Conservation (phyloP, 2,329 filamentous ascomycete genomes). For the Colletotrichum brevisporum region DNA sequence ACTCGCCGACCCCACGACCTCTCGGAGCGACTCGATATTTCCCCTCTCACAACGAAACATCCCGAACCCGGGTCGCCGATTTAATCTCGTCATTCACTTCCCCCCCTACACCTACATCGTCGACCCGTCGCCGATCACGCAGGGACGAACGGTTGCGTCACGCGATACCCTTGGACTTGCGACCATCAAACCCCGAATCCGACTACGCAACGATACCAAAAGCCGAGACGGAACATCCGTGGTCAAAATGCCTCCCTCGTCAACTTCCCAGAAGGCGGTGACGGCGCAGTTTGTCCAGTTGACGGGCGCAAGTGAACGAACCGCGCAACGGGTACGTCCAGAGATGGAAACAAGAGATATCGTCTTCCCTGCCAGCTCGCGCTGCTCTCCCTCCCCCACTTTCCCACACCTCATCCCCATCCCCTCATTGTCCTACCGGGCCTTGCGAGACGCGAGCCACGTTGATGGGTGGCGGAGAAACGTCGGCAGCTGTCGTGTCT, state of each 20-base stretch:
- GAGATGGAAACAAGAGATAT: conserved; percentile 5
- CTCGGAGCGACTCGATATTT: background rate
- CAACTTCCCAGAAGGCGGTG: conserved; percentile 57
- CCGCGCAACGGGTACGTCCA: conserved; percentile 60
- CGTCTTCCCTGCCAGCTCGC: background rate
- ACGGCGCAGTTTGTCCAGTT: conserved; percentile 58
- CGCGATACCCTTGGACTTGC: conserved; percentile 12
- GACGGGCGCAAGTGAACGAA: conserved; percentile 60
- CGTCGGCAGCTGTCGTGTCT: conserved; percentile 17
- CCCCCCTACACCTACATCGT: background rate
- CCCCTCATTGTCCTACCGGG: conserved; percentile 10
- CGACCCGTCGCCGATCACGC: conserved; percentile 18
- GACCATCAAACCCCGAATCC: background rate
- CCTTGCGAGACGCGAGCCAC: conserved; percentile 7
- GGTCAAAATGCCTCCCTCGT: conserved; percentile 54
- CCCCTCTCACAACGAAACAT: background rate
- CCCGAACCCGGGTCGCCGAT: no score
- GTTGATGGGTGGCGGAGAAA: conserved; percentile 23
- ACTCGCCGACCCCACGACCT: conserved; percentile 6
- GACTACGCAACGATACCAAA: conserved; percentile 6
- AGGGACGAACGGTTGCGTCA: conserved; percentile 29
- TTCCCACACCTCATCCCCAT: background rate
- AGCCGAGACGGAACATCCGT: background rate
- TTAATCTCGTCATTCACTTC: background rate
- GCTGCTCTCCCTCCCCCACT: conserved; percentile 6